Evolutionary conservation across 192 early-diverging fungal species (phyloP).

Genomic region (Chytriomyces hyalinus): DNA sequence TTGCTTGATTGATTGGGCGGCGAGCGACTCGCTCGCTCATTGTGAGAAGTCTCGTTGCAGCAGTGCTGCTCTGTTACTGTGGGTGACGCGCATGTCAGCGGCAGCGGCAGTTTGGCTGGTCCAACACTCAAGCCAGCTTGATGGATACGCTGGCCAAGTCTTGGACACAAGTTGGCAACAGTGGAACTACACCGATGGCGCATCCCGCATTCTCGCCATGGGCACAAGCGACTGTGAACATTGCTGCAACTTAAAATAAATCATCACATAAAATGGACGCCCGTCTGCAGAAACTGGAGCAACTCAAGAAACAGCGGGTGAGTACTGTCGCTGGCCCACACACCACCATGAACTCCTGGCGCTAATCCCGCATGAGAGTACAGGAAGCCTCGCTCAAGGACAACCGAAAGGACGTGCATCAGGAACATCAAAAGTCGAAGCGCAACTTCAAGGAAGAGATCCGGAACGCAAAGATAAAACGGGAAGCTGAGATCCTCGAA

Average conservation of each 20-base stretch:
- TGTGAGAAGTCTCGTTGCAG: too few species aligned
- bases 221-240: slow-evolving; percentile 26
- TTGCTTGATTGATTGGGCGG: too few species aligned
- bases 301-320: slow-evolving; percentile 55
- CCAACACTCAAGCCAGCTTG: too few species aligned
- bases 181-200: too few species aligned
- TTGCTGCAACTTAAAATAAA: too few species aligned
- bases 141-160: too few species aligned
- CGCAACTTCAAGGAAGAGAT: slow-evolving; percentile 68
- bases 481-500: slow-evolving; percentile 74
- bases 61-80: too few species aligned
- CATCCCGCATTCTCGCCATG: not conserved
- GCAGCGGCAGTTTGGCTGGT: too few species aligned
- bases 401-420: slow-evolving; percentile 77
- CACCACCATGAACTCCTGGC: not conserved
- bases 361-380: not conserved
- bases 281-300: slow-evolving; percentile 53
- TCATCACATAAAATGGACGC: slow-evolving; percentile 33
- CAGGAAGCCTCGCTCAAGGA: slow-evolving; percentile 31
- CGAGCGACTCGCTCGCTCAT: too few species aligned
- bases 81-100: too few species aligned
- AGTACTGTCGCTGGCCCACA: not conserved
- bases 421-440: slow-evolving; percentile 76
- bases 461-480: slow-evolving; percentile 65
- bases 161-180: too few species aligned